Evolutionary conservation across 2,329 filamentous ascomycete species (phyloP).

Genomic region (Diaporthe humulicola): DNA sequence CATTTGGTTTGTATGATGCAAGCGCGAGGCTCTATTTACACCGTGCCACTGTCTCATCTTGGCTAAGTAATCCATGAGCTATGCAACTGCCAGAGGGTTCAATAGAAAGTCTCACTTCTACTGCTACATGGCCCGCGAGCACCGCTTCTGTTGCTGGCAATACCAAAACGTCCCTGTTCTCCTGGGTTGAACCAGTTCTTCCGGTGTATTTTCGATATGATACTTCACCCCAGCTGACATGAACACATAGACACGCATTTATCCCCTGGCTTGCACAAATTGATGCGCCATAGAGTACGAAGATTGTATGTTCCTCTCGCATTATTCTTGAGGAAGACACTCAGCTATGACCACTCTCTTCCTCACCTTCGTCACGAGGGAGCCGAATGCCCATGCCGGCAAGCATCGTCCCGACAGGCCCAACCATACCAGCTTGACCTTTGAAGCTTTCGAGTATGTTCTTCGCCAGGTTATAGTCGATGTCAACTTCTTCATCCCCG

Average conservation of each 20-base stretch:
- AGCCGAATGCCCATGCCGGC: constrained; percentile 86
- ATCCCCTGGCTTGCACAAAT: too few species aligned
- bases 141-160: too few species aligned
- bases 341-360: constrained; percentile 44
- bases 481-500: constrained; percentile 73
- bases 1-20: too few species aligned
- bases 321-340: not conserved
- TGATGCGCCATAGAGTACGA: not conserved
- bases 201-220: too few species aligned
- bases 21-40: not conserved
- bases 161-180: too few species aligned
- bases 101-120: not conserved
- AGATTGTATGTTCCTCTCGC: not conserved
- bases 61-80: not conserved
- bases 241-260: not conserved
- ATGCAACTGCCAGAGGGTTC: not conserved
- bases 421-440: constrained; percentile 85
- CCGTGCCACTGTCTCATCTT: not conserved
- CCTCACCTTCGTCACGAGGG: constrained; percentile 81
- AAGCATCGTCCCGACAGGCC: constrained; percentile 89
- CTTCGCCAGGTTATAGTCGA: constrained; percentile 89
- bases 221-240: too few species aligned
- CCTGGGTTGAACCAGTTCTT: too few species aligned
- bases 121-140: too few species aligned
- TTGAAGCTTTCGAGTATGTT: constrained; percentile 96